A percentile compares a stretch with the other conserved stretches of the same genome.
Evolutionary conservation across 441 rosid genomes (phyloP).

Genomic region (Croton laevigatus): DNA sequence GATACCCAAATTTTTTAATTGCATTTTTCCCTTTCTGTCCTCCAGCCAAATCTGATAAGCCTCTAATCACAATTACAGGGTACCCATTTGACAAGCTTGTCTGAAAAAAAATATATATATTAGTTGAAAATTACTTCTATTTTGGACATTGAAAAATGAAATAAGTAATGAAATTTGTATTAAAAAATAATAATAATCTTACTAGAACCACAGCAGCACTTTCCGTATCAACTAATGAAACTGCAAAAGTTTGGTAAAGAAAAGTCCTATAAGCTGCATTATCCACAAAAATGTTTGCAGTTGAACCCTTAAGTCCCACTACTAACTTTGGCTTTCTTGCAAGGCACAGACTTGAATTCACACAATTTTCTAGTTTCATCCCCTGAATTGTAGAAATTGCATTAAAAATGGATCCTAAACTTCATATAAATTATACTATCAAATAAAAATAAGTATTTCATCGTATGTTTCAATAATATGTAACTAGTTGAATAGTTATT

Average conservation of each 20-base stretch:
- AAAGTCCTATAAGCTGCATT: constrained; percentile 48
- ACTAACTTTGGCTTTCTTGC: constrained; percentile 44
- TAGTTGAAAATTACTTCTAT: no score
- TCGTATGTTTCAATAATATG: no score
- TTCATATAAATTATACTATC: no score
- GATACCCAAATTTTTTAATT: constrained; percentile 18
- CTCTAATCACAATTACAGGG: constrained; percentile 40
- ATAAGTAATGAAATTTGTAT: no score
- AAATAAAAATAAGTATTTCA: no score
- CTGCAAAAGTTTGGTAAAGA: constrained; percentile 28
- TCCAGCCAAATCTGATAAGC: constrained; percentile 48
- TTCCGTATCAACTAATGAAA: constrained; percentile 51
- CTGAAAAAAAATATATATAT: constrained; percentile 23
- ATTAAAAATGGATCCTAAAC: no score
- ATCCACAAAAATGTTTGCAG: constrained; percentile 44
- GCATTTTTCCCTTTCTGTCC: constrained; percentile 34
- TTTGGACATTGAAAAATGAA: no score
- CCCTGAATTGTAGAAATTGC: no score
- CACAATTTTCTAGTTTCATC: constrained; percentile 20
- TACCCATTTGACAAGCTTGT: constrained; percentile 40
- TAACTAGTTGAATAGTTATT: no score
- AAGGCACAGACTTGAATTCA: constrained; percentile 39
- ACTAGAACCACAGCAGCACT: constrained; percentile 12
- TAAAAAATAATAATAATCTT: no score
- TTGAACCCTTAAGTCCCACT: constrained; percentile 39